Evolutionary conservation across 306 rosid species (phyloP).

Genomic region (Geum urbanum): DNA sequence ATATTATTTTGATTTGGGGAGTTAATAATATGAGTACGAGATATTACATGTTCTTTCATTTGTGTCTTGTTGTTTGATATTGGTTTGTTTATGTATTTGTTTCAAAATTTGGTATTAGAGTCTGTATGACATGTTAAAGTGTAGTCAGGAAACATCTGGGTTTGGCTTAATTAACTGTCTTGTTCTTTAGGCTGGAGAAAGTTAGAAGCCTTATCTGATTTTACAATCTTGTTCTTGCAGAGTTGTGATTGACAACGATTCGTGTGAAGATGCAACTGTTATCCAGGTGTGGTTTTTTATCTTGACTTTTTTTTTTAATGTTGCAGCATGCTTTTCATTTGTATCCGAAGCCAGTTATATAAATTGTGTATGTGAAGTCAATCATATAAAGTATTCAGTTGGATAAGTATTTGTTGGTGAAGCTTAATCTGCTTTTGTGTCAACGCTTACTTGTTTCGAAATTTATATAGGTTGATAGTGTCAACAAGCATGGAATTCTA

Average conservation of each 20-base stretch:
- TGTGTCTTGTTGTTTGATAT: background rate
- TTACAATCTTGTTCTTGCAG: slow-evolving; percentile 42
- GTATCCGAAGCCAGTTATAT: background rate
- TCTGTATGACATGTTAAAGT: background rate
- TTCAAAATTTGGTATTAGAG: slow-evolving; percentile 2
- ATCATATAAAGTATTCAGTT: background rate
- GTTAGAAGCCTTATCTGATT: slow-evolving; percentile 22
- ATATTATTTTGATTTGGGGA: background rate
- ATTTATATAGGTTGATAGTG: slow-evolving; percentile 71
- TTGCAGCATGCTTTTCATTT: background rate
- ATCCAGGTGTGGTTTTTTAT: slow-evolving; percentile 48
- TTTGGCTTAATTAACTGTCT: slow-evolving; percentile 15
- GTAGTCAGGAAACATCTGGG: background rate
- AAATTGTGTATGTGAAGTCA: background rate
- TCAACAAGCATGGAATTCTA: slow-evolving; percentile 87
- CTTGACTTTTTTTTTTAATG: background rate
- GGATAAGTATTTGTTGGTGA: background rate
- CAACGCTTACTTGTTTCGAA: background rate
- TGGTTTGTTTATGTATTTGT: background rate
- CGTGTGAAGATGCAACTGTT: slow-evolving; percentile 71
- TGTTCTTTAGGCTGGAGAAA: slow-evolving; percentile 8
- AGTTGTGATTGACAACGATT: slow-evolving; percentile 84
- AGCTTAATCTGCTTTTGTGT: background rate
- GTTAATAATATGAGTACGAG: background rate
- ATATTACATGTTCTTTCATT: background rate